A percentile compares a stretch with the other conserved stretches of the same genome.
phyloP scores from a whole-genome alignment of 139 green algal species.

The Closterium sp. region DNA sequence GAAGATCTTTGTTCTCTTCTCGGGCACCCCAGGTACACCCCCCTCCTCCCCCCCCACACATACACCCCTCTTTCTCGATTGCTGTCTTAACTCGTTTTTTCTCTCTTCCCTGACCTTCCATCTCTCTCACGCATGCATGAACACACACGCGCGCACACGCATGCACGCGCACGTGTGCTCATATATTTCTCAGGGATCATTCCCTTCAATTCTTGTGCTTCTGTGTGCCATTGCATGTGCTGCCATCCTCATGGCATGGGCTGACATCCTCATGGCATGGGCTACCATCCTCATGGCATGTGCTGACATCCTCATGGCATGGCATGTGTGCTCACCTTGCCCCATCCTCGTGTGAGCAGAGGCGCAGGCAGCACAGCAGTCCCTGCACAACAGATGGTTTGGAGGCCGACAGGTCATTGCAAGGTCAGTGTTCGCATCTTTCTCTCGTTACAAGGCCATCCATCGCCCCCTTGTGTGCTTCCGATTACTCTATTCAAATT shows the following conservation, averaged over 20 bases:
- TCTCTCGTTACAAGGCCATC: too few relatives aligned
- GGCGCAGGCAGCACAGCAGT: not conserved
- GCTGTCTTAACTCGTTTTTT: not conserved
- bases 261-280: too few relatives aligned
- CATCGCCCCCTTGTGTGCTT: too few relatives aligned
- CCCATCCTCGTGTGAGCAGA: not conserved
- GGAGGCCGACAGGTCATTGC: constrained; percentile 18
- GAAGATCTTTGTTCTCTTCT: constrained; percentile 27
- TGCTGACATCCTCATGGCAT: not conserved
- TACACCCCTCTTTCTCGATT: not conserved
- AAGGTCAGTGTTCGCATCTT: not conserved
- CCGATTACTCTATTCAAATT: too few relatives aligned
- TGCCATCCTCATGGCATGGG: too few relatives aligned
- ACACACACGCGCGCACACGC: too few relatives aligned
- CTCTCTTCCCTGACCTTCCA: not conserved
- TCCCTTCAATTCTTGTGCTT: too few relatives aligned
- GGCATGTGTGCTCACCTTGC: not conserved
- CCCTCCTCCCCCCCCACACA: too few relatives aligned
- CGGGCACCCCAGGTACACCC: not conserved
- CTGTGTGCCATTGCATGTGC: too few relatives aligned
- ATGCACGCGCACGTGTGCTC: too few relatives aligned
- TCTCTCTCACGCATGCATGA: not conserved
- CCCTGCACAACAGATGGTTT: constrained; percentile 13
- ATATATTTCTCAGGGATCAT: too few relatives aligned
- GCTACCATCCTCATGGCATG: too few relatives aligned